Conservation (phyloP, 176 grass and related monocot species). For the Calamus simplicifolius region DNA sequence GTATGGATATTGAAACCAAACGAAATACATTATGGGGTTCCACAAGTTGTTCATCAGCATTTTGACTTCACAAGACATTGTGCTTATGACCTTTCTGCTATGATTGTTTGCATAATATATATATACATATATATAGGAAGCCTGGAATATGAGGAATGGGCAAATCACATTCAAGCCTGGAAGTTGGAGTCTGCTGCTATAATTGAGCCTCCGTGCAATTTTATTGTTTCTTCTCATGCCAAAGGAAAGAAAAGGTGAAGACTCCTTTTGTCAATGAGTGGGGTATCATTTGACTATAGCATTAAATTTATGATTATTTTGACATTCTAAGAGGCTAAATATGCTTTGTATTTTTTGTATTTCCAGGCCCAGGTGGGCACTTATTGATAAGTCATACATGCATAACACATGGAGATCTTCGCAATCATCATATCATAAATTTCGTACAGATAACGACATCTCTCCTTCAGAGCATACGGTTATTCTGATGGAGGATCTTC, state of each 20-base stretch:
- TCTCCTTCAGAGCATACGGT: slow-evolving; percentile 54
- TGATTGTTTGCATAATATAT: slow-evolving; percentile 15
- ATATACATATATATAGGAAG: slow-evolving; percentile 44
- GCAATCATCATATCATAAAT: slow-evolving; percentile 84
- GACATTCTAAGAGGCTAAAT: no score
- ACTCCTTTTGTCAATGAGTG: background rate
- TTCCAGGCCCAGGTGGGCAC: slow-evolving; percentile 85
- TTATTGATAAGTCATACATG: slow-evolving; percentile 78
- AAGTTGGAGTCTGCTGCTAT: slow-evolving; percentile 85
- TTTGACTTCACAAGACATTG: background rate
- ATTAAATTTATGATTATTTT: no score
- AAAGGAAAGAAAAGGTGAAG: slow-evolving; percentile 82
- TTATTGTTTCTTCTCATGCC: slow-evolving; percentile 70
- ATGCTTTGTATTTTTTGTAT: no score
- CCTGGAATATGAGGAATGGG: slow-evolving; percentile 95
- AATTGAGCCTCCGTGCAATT: slow-evolving; percentile 88
- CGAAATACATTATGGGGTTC: slow-evolving; percentile 3
- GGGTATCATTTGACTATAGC: no score
- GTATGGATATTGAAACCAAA: slow-evolving; percentile 37
- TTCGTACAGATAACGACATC: slow-evolving; percentile 57
- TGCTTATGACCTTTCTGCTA: background rate
- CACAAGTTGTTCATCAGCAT: slow-evolving; percentile 1
- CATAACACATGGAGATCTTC: slow-evolving; percentile 92
- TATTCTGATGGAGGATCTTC: slow-evolving; percentile 82
- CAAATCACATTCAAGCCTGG: slow-evolving; percentile 76